Evolutionary conservation across 495 filamentous ascomycete species (phyloP).

Genomic region (Penicillium argentinense): DNA sequence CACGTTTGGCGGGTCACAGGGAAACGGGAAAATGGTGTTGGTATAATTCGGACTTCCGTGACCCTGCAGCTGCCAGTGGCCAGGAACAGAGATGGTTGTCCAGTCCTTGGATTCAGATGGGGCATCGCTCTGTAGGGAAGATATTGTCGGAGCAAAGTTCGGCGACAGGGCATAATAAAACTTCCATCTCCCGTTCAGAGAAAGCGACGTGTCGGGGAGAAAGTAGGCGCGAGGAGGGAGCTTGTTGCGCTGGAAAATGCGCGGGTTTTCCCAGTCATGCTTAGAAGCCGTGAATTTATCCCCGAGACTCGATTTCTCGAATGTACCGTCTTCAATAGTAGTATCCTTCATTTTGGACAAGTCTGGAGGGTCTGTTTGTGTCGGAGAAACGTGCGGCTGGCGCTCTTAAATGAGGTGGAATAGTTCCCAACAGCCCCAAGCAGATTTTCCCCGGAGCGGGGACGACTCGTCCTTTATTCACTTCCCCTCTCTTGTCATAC

Average conservation of each 20-base stretch:
- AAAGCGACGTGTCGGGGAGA: slow-evolving; percentile 47
- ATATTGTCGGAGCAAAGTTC: slow-evolving; percentile 42
- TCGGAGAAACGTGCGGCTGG: too few species aligned
- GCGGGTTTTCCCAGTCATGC: slow-evolving; percentile 13
- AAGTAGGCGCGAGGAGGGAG: slow-evolving; percentile 62
- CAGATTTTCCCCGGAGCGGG: too few species aligned
- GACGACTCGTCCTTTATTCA: too few species aligned
- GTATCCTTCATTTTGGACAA: too few species aligned
- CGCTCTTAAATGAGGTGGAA: too few species aligned
- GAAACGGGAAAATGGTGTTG: slow-evolving; percentile 63
- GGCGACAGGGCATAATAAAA: slow-evolving; percentile 56
- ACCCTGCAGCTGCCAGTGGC: slow-evolving; percentile 71
- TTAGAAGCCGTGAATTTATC: too few species aligned
- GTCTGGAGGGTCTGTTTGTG: too few species aligned
- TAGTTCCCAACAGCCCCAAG: too few species aligned
- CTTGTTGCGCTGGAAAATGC: slow-evolving; percentile 61
- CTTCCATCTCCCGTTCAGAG: slow-evolving; percentile 60
- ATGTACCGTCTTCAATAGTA: too few species aligned
- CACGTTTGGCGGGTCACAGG: slow-evolving; percentile 56
- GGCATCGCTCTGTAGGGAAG: slow-evolving; percentile 4
- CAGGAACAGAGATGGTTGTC: slow-evolving; percentile 58
- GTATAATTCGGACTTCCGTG: slow-evolving; percentile 64
- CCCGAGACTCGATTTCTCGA: too few species aligned
- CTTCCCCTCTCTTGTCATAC: too few species aligned
- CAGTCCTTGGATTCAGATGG: slow-evolving; percentile 34